Evolutionary conservation across 352 stramenopile species (phyloP), one percentile per base, ranked within the genome.

Genomic region (Pythium phragmiticola): DNA sequence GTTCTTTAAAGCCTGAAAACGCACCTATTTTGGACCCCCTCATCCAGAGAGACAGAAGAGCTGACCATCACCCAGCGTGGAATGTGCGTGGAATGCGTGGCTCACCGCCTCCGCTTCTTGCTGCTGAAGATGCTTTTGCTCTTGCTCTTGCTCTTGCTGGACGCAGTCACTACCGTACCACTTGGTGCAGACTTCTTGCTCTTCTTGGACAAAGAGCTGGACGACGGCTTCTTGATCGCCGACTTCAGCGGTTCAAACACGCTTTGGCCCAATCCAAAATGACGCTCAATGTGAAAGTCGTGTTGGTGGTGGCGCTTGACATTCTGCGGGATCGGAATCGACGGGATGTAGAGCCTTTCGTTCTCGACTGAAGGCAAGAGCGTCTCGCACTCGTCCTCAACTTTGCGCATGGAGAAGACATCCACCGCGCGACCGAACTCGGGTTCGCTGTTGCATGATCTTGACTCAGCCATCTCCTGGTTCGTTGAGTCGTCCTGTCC

Each of bases 251-350:
- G 78, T 57, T 89, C 78, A 33, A 91, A 89, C 53, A 91, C 70
- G 39, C 80, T 89, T 60, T 91, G 82, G 16, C 78, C 77, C 7
- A 91, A 60, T 2, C 82, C 82, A 54, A 89, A 91, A 43, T 89
- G 77, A 21, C 83, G 82, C 30, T 91, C 82, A 53, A 88, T 78
- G 48, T 87, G 75, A 49, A 87, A 88, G 16, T 68, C 69, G 14
- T 73, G 69, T n/a, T 88, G 74, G 12, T 75, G 59, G 39, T 87
- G 77, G 9, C 77, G 74, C 43, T 80, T 76, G 49, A 82, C 64
- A 14, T 84, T 80, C 47, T 88, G 72, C 0, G 68, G 66, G 51
- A 91, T 88, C 4, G 80, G 78, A 21, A 91, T 85, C 16, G 82
- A 81, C 37, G 82, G 70, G 13, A 89, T 73, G 39, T 78, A 80